Evolutionary conservation across 179 eudicot genomes (phyloP).

Genomic region (Actinidia polygama): DNA sequence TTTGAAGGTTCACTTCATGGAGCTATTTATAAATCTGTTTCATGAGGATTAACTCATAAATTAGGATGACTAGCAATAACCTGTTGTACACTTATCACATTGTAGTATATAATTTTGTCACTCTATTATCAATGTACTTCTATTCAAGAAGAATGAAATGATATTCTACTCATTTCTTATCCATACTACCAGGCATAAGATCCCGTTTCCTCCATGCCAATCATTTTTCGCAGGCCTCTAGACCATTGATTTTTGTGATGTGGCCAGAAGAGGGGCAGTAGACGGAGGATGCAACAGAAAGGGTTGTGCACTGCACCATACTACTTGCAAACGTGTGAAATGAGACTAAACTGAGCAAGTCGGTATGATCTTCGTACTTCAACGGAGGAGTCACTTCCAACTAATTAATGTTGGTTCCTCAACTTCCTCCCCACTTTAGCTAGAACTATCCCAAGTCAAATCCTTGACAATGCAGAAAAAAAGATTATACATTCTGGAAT

Average conservation of each 20-base stretch:
- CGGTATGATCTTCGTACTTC: not conserved
- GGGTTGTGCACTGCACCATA: not conserved
- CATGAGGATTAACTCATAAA: not conserved
- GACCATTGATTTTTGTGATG: not conserved
- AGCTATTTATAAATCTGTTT: slow-evolving; percentile 12
- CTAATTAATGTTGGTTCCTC: not conserved
- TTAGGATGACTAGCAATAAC: slow-evolving; percentile 1
- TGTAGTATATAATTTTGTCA: not conserved
- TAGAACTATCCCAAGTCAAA: not conserved
- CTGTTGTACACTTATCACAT: slow-evolving; percentile 13
- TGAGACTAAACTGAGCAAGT: not conserved
- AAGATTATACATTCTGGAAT: not conserved
- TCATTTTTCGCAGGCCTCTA: not conserved
- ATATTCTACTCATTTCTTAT: slow-evolving; percentile 6
- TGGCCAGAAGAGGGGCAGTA: no score
- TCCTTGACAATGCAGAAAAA: not conserved
- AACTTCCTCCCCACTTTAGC: slow-evolving; percentile 1
- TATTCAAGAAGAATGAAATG: not conserved
- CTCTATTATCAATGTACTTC: not conserved
- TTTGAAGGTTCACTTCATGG: slow-evolving; percentile 3
- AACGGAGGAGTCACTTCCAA: not conserved
- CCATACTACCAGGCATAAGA: not conserved
- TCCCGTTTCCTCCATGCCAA: not conserved
- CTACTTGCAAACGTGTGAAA: not conserved
- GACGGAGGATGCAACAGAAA: not conserved